These are phyloP conservation scores for Plectosphaerella plurivora DNA, from an alignment of 2,329 filamentous ascomycete genomes.

Conservation along the genomic window DNA sequence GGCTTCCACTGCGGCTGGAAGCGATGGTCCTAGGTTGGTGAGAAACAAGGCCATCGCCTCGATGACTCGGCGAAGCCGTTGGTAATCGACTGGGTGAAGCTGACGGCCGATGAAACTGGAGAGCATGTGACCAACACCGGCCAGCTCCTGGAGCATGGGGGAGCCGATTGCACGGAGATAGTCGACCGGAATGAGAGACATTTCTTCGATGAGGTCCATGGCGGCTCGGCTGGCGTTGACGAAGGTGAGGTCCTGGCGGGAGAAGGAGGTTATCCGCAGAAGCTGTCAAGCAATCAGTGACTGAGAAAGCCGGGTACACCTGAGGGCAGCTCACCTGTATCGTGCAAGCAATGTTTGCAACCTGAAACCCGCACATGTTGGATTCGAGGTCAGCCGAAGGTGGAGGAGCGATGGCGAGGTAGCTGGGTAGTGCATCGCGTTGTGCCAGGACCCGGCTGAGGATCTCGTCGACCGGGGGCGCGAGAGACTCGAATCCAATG, in stretches of 20 bases:
- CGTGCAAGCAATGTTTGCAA: conserved; percentile 29
- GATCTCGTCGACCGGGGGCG: conserved; percentile 9
- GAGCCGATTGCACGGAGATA: conserved; percentile 12
- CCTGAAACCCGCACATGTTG: conserved; percentile 28
- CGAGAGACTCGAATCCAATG: conserved; percentile 5
- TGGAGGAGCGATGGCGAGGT: conserved; percentile 4
- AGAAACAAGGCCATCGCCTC: conserved; percentile 11
- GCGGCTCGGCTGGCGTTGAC: conserved; percentile 10
- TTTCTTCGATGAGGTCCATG: conserved; percentile 9
- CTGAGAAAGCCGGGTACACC: background rate
- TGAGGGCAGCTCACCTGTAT: conserved; percentile 16
- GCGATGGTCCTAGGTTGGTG: conserved; percentile 8
- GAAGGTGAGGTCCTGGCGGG: conserved; percentile 10
- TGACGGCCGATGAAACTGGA: conserved; percentile 13
- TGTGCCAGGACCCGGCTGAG: conserved; percentile 5
- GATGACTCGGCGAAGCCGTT: conserved; percentile 10
- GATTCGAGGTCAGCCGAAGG: conserved; percentile 11
- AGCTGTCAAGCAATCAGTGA: conserved; percentile 4
- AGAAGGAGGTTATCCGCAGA: conserved; percentile 10
- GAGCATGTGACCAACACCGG: conserved; percentile 11
- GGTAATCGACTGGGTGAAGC: conserved; percentile 7
- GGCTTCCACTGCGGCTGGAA: conserved; percentile 9
- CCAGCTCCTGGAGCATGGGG: conserved; percentile 13
- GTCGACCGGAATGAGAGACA: conserved; percentile 8
- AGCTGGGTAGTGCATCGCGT: conserved; percentile 5